These are phyloP conservation scores for Musa balbisiana DNA, from an alignment of 202 grass and related monocot species.

Conservation along the genomic window DNA sequence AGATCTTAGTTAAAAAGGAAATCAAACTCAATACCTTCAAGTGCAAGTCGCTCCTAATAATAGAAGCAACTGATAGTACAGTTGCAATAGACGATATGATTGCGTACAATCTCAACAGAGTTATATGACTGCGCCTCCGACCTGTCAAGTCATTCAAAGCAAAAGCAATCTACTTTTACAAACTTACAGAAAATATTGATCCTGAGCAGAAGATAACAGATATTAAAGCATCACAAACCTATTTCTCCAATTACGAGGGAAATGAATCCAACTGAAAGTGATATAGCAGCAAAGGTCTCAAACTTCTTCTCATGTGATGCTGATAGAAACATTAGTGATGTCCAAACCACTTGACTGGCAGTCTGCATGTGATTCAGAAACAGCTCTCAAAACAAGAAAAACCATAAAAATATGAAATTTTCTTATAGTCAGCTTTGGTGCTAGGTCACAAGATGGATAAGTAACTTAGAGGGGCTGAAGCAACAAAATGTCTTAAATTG, in stretches of 20 bases:
- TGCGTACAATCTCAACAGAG: slow-evolving; percentile 52
- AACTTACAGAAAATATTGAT: not conserved
- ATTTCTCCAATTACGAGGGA: slow-evolving; percentile 74
- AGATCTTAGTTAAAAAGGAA: slow-evolving; percentile 8
- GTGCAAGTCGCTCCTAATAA: slow-evolving; percentile 54
- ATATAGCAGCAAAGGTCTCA: slow-evolving; percentile 51
- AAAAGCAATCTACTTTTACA: not conserved
- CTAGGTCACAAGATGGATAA: too few relatives aligned
- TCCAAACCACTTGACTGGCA: slow-evolving; percentile 40
- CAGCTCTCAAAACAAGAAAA: slow-evolving; percentile 5
- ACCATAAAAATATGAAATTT: not conserved
- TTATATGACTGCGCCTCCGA: slow-evolving; percentile 40
- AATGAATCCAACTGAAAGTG: slow-evolving; percentile 49
- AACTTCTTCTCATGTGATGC: slow-evolving; percentile 32
- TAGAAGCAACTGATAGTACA: slow-evolving; percentile 50
- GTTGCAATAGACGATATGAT: slow-evolving; percentile 74
- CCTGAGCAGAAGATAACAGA: not conserved
- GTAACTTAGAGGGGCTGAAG: too few relatives aligned
- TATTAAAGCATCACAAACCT: slow-evolving; percentile 31
- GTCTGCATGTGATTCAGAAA: slow-evolving; percentile 31
- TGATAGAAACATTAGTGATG: slow-evolving; percentile 36
- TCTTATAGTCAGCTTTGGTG: too few relatives aligned
- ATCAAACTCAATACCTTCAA: slow-evolving; percentile 45
- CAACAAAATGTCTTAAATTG: too few relatives aligned
- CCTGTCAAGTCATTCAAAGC: slow-evolving; percentile 32